phyloP scores from a whole-genome alignment of 2,329 filamentous ascomycete genomes.

The Ascosphaera aggregata region DNA sequence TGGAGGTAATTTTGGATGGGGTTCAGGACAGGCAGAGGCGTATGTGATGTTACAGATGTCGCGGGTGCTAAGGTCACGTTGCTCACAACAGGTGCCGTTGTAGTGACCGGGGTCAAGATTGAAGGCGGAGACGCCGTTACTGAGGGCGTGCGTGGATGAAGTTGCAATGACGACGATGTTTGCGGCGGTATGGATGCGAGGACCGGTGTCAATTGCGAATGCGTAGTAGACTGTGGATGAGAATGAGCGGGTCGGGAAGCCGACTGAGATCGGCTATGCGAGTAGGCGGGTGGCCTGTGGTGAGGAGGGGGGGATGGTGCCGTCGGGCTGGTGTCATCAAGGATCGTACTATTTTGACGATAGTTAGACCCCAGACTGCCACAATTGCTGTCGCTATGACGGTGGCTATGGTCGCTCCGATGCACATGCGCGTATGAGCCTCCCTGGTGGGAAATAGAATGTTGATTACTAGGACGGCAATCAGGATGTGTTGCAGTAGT shows the following conservation, averaged over 20 bases:
- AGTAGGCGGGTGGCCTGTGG: not conserved
- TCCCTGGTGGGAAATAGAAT: not conserved
- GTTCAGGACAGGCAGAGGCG: not conserved
- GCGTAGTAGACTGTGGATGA: not conserved
- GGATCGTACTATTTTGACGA: not conserved
- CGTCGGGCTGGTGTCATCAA: not conserved
- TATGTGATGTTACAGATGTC: not conserved
- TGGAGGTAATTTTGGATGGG: not conserved
- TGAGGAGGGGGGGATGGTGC: not conserved
- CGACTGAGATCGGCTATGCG: not conserved
- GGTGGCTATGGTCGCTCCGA: not conserved
- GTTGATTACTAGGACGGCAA: too few relatives aligned
- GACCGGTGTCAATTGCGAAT: not conserved
- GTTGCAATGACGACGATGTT: not conserved
- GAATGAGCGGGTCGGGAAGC: not conserved
- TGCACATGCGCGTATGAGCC: not conserved
- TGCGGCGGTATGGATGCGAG: slow-evolving; percentile 1
- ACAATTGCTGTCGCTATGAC: not conserved
- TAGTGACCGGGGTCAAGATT: not conserved
- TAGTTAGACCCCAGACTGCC: not conserved
- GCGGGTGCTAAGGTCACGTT: not conserved
- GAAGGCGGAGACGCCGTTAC: slow-evolving; percentile 1
- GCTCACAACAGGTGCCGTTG: not conserved
- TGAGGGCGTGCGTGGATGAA: slow-evolving; percentile 2
- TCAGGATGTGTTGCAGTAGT: not conserved